Base-by-base conservation (phyloP, 768 basidiomycete species). In the Amanita jacksonii region DNA sequence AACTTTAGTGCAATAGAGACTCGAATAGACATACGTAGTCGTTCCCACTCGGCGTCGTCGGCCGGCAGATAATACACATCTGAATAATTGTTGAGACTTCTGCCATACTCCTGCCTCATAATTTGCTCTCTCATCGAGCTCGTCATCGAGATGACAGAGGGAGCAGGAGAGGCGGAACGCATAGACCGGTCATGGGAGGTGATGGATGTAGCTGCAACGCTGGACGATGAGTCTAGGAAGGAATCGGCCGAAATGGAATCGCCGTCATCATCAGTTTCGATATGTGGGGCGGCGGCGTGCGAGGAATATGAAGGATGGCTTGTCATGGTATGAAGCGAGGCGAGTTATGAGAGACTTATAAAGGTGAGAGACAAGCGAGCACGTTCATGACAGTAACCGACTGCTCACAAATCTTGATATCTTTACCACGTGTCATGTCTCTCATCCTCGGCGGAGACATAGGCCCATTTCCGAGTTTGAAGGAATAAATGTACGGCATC, bases 21-120 rank as follows among this genome's bases (percentile, higher is more conserved):
- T 31, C 19, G 28, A 44, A 15, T 33, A 22, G 15, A 61, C 74
- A 36, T 50, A 85, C 85, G 72, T 28, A 85, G 71, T 46, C 85
- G 73, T 24, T 76, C 70, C 19, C 84, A 61, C 51, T 88, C 86
- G 52, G 85, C 82, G 6, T 81, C 79, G 50, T 88, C 86, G 20
- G 84, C 86, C 9, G 86, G 83, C 20, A 89, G 65, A 33, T 73
- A 72, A 54, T 89, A 89, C 1, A 88, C 71, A 35, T 87, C 82
- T 1, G 85, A 87, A 51, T 82, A 81, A 49, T 77, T 85, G 62
- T 87, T 87, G 34, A 88, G 57, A 24, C 67, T 72, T 32, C 85
- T 69, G 0, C 85, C 85, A 46, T 75, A 79, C 54, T 86, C 82
- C 22, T 77, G 69, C 43, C 69, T 72, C 61, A 77, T 79, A 1